Evolutionary conservation across 1,284 basidiomycete species (phyloP).

Genomic region (Phlebopus sp.): DNA sequence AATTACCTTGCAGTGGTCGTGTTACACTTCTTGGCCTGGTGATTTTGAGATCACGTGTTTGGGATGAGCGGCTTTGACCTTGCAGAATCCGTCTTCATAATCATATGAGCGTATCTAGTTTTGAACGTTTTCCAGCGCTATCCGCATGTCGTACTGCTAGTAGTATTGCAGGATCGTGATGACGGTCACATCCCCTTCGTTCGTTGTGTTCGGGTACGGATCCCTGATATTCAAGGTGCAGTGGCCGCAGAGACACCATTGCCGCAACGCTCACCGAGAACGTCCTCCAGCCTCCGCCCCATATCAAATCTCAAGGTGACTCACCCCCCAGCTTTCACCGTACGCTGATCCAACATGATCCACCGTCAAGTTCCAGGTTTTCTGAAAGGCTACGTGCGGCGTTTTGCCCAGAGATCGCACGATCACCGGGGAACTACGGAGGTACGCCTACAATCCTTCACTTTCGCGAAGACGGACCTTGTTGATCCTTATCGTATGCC

Average conservation of each 20-base stretch:
- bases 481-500: neutral
- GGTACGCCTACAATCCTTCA: constrained; percentile 36
- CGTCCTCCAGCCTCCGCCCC: constrained; percentile 64
- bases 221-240: constrained; percentile 78
- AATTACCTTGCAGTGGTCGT: neutral
- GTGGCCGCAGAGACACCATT: neutral
- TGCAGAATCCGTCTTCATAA: neutral
- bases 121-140: neutral
- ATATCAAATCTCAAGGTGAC: constrained; percentile 58
- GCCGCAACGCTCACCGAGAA: neutral
- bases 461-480: neutral
- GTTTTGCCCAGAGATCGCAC: constrained; percentile 85
- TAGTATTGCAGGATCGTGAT: neutral
- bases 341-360: neutral
- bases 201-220: constrained; percentile 78
- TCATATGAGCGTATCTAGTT: too few relatives aligned
- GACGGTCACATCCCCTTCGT: constrained; percentile 31
- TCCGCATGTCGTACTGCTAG: neutral
- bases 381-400: constrained; percentile 80
- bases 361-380: constrained; percentile 63
- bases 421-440: constrained; percentile 84
- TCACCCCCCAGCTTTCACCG: neutral
- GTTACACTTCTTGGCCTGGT: too few relatives aligned
- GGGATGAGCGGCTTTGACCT: too few relatives aligned
- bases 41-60: neutral